Percentiles rank a stretch among this genome's conserved stretches.
Evolutionary conservation across 1,139 yeast species (phyloP).

Genomic region (Hansenula lynferdii): DNA sequence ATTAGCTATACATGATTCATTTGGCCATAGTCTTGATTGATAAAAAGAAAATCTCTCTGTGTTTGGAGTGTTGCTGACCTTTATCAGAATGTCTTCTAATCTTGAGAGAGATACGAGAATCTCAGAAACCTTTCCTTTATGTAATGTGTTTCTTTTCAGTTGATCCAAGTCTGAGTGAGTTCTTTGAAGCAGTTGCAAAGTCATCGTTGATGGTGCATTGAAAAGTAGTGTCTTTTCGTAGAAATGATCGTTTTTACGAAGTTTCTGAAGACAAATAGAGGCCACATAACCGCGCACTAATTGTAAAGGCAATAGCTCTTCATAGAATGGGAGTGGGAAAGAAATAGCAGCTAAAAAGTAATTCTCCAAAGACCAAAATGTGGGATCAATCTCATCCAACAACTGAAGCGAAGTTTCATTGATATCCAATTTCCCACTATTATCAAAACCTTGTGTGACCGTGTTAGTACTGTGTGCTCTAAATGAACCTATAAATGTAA

Average conservation of each 20-base stretch:
- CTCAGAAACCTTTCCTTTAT: neutral
- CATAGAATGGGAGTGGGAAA: slow-evolving; percentile 10
- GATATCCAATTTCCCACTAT: too few relatives aligned
- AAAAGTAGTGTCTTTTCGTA: slow-evolving; percentile 2
- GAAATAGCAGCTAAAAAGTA: neutral
- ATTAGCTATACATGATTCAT: neutral
- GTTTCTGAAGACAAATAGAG: slow-evolving; percentile 1
- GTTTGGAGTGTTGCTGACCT: neutral
- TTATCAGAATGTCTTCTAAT: neutral
- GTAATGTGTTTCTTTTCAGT: neutral
- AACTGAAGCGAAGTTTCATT: slow-evolving; percentile 4
- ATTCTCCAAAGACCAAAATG: slow-evolving; percentile 4
- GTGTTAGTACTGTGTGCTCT: too few relatives aligned
- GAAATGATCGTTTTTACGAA: neutral
- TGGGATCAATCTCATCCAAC: slow-evolving; percentile 4
- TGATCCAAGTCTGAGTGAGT: neutral
- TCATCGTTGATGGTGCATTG: neutral
- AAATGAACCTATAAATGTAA: too few relatives aligned
- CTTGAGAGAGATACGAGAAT: neutral
- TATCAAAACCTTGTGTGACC: too few relatives aligned
- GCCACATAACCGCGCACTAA: neutral
- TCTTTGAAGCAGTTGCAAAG: neutral
- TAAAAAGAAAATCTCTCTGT: neutral
- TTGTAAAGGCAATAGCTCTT: slow-evolving; percentile 9
- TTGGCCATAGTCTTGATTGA: neutral